Percentiles rank a stretch among this genome's conserved stretches.
These are phyloP conservation scores for Ascochyta pisi DNA, from an alignment of 2,329 filamentous ascomycete species.

Conservation along the genomic window DNA sequence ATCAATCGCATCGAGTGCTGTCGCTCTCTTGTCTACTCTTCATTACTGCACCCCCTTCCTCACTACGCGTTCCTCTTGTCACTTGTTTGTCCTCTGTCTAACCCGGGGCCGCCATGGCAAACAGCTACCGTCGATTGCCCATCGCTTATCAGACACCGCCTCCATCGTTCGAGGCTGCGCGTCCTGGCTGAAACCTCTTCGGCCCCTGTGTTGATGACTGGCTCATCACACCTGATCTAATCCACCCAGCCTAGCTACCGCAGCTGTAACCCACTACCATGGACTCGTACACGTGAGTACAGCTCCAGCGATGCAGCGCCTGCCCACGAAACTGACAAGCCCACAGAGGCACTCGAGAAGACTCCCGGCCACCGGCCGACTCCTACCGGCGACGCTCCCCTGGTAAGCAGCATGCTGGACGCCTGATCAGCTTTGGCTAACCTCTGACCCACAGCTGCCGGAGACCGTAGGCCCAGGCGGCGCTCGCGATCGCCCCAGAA, in stretches of 20 bases:
- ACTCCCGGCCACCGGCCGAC: constrained; percentile 59
- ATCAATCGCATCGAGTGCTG: constrained; percentile 41
- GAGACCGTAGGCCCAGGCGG: constrained; percentile 47
- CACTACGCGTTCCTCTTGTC: constrained; percentile 40
- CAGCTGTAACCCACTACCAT: constrained; percentile 26
- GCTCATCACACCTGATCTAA: constrained; percentile 17
- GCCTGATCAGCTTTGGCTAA: constrained; percentile 10
- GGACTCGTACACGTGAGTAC: constrained; percentile 49
- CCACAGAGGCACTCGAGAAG: constrained; percentile 53
- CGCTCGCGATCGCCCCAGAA: constrained; percentile 75
- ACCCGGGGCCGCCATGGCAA: constrained; percentile 52
- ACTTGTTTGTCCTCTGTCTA: constrained; percentile 48
- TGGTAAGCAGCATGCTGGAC: constrained; percentile 59
- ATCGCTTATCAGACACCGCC: constrained; percentile 29
- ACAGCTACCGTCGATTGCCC: constrained; percentile 48
- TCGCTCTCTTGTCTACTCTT: constrained; percentile 38
- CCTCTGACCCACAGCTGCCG: constrained; percentile 24
- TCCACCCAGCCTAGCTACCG: not conserved
- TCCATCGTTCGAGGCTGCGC: constrained; percentile 35
- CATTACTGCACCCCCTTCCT: constrained; percentile 33
- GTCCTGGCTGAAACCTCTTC: constrained; percentile 22
- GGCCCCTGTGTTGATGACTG: constrained; percentile 28
- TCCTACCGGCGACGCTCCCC: constrained; percentile 69
- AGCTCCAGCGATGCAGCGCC: not conserved
- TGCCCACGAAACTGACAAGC: constrained; percentile 22